Evolutionary conservation across 2,329 filamentous ascomycete genomes (phyloP).

Genomic region (Zalaria obscura): DNA sequence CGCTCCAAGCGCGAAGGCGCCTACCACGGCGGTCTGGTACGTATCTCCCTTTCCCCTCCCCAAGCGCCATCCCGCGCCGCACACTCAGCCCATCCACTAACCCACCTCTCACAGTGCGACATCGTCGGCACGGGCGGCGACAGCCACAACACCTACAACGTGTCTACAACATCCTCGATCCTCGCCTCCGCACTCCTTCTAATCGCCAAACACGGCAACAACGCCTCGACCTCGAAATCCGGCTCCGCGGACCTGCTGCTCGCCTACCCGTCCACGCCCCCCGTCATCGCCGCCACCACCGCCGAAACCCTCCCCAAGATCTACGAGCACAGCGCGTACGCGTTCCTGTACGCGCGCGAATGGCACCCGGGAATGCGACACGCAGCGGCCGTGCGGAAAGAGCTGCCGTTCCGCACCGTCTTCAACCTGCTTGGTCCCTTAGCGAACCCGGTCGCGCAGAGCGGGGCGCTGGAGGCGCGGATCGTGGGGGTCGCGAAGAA

Average conservation of each 20-base stretch:
- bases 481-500: conserved; percentile 85
- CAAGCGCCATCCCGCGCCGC: background rate
- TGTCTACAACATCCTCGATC: conserved; percentile 89
- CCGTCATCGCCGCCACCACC: conserved; percentile 59
- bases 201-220: conserved; percentile 91
- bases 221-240: conserved; percentile 86
- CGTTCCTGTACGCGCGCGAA: conserved; percentile 87
- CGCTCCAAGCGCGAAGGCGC: conserved; percentile 52
- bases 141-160: conserved; percentile 95
- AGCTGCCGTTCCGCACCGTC: conserved; percentile 87
- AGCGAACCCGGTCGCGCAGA: conserved; percentile 74
- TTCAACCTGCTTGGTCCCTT: conserved; percentile 94
- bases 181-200: conserved; percentile 74
- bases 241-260: conserved; percentile 86
- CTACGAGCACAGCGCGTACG: conserved; percentile 75
- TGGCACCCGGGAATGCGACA: conserved; percentile 94
- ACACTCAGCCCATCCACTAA: background rate
- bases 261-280: conserved; percentile 56
- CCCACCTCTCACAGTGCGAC: conserved; percentile 45
- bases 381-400: conserved; percentile 70
- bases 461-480: conserved; percentile 61
- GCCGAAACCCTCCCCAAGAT: conserved; percentile 57
- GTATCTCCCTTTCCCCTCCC: conserved; percentile 13
- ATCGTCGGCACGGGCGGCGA: conserved; percentile 97
- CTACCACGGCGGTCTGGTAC: conserved; percentile 73